Evolutionary conservation across 208 protist genomes (phyloP).

Genomic region (Leptomonas seymouri): DNA sequence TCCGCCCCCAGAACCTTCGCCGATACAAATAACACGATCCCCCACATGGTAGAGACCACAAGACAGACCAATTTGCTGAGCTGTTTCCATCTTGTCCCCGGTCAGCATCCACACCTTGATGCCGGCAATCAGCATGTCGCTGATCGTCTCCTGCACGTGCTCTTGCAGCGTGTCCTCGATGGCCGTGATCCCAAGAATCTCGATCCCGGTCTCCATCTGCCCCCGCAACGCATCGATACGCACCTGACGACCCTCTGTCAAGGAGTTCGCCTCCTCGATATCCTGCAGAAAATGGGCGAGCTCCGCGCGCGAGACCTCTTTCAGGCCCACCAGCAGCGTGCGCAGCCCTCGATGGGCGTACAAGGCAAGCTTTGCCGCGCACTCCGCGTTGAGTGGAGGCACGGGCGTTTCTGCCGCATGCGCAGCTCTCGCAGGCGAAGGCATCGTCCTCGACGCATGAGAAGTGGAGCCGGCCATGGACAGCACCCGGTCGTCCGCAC

Average conservation of each 20-base stretch:
- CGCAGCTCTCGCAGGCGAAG: neutral
- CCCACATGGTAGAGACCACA: constrained; percentile 61
- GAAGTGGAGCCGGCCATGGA: constrained; percentile 27
- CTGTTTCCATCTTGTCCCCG: constrained; percentile 98
- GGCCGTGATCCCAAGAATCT: constrained; percentile 93
- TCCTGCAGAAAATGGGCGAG: constrained; percentile 41
- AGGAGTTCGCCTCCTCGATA: constrained; percentile 39
- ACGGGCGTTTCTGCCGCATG: neutral
- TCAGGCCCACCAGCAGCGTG: constrained; percentile 75
- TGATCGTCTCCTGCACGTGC: constrained; percentile 91
- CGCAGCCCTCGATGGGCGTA: constrained; percentile 77
- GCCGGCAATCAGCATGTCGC: constrained; percentile 66
- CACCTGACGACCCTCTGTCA: constrained; percentile 44
- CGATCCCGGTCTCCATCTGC: constrained; percentile 85
- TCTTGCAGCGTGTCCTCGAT: constrained; percentile 99
- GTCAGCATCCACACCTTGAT: constrained; percentile 98
- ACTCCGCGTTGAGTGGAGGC: constrained; percentile 20
- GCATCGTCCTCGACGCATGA: no score
- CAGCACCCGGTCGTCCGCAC: constrained; percentile 87
- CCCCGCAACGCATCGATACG: constrained; percentile 50
- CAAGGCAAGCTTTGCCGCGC: constrained; percentile 40
- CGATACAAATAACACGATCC: constrained; percentile 60
- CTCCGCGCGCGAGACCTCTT: constrained; percentile 47
- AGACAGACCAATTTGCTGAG: constrained; percentile 95
- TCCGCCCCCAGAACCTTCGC: constrained; percentile 16